phyloP scores from a whole-genome alignment of 169 alveolate species.

The Plasmodium inui region DNA sequence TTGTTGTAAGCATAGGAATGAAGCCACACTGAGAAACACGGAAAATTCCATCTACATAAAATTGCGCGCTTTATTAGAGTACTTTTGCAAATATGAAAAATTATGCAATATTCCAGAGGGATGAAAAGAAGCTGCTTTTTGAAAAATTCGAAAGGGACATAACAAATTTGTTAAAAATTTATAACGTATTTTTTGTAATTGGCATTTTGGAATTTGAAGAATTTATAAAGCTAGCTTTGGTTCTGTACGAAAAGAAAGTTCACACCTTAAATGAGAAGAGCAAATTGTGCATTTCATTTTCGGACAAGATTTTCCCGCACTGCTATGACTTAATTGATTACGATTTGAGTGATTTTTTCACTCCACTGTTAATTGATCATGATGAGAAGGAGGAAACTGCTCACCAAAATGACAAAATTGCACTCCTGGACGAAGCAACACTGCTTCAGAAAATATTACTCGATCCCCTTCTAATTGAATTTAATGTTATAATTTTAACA shows the following conservation, averaged over 20 bases:
- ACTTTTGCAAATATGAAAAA: constrained; percentile 31
- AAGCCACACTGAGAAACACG: background rate
- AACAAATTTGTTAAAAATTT: constrained; percentile 24
- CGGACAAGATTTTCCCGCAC: constrained; percentile 12
- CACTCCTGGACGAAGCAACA: constrained; percentile 35
- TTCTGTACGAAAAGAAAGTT: constrained; percentile 68
- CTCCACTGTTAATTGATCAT: constrained; percentile 9
- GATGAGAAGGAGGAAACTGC: background rate
- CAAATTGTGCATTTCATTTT: constrained; percentile 38
- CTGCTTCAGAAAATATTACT: constrained; percentile 56
- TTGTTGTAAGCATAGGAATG: background rate
- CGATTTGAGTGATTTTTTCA: constrained; percentile 40
- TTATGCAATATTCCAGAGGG: constrained; percentile 25
- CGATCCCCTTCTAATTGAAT: constrained; percentile 85
- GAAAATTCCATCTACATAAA: background rate
- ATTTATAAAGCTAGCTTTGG: constrained; percentile 18
- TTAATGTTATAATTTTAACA: constrained; percentile 79
- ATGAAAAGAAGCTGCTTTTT: constrained; percentile 55
- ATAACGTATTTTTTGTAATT: constrained; percentile 44
- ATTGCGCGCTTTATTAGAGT: background rate
- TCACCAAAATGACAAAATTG: constrained; percentile 15
- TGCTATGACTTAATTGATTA: constrained; percentile 22
- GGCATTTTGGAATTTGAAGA: constrained; percentile 61
- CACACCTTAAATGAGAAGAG: constrained; percentile 58
- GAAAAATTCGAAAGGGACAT: constrained; percentile 47